Evolutionary conservation across 331 rosid genomes (phyloP).

Genomic region (Cydonia oblonga): DNA sequence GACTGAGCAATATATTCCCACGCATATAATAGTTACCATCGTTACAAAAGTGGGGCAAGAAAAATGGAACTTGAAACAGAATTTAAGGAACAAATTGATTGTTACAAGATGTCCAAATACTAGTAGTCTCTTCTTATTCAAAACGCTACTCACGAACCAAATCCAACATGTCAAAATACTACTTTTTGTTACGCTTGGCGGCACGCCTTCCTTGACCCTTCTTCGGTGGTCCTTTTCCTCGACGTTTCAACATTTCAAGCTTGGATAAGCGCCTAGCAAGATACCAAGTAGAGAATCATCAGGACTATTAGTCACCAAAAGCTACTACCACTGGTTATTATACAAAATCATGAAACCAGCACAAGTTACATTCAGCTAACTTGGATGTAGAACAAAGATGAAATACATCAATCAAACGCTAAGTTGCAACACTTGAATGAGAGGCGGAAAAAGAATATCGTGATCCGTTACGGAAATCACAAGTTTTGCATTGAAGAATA

Average conservation of each 20-base stretch:
- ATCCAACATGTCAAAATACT: constrained; percentile 8
- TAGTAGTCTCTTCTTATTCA: constrained; percentile 1
- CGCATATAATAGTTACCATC: not conserved
- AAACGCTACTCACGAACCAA: constrained; percentile 8
- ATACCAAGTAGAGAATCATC: constrained; percentile 9
- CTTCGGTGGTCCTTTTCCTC: constrained; percentile 94
- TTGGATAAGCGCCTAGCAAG: constrained; percentile 60
- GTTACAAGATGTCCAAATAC: constrained; percentile 2
- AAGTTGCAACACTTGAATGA: not conserved
- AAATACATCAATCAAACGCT: not conserved
- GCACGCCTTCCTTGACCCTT: constrained; percentile 95
- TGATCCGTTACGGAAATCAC: not conserved
- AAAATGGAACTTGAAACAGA: not conserved
- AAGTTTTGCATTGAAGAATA: not conserved
- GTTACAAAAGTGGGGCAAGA: not conserved
- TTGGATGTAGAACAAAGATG: not conserved
- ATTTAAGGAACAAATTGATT: not conserved
- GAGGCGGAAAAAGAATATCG: not conserved
- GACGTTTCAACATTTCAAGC: constrained; percentile 96
- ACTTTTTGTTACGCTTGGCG: constrained; percentile 54
- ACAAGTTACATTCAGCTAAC: not conserved
- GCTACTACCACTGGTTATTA: not conserved
- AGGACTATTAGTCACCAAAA: not conserved
- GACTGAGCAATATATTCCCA: not conserved
- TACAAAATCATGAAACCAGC: not conserved